phyloP scores from a whole-genome alignment of 2,329 filamentous ascomycete species.

The Penicillium carneum region DNA sequence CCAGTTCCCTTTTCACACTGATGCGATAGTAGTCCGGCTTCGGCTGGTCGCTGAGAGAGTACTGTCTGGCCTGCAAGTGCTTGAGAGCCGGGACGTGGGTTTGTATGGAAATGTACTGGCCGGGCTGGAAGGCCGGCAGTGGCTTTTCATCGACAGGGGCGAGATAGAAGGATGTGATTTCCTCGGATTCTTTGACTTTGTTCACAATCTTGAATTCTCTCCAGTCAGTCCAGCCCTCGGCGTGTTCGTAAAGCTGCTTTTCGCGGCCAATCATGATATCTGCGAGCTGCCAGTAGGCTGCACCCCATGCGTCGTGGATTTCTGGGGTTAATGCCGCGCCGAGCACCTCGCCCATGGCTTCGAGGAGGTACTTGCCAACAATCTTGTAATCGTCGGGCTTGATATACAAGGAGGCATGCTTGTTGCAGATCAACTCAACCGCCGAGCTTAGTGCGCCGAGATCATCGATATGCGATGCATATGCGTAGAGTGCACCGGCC shows the following conservation, averaged over 20 bases:
- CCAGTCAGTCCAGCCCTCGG: constrained; percentile 71
- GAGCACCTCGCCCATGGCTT: constrained; percentile 71
- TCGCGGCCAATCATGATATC: constrained; percentile 75
- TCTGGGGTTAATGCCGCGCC: constrained; percentile 71
- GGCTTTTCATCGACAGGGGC: constrained; percentile 66
- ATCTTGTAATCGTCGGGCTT: constrained; percentile 73
- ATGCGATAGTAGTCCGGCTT: constrained; percentile 70
- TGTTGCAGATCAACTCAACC: constrained; percentile 75
- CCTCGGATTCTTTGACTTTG: constrained; percentile 71
- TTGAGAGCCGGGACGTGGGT: constrained; percentile 65
- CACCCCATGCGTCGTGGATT: constrained; percentile 71
- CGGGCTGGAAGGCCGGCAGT: constrained; percentile 71
- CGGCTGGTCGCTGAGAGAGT: constrained; percentile 73
- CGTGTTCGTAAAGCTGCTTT: constrained; percentile 66
- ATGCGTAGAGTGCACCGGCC: constrained; percentile 72
- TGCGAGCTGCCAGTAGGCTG: constrained; percentile 76
- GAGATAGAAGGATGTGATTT: constrained; percentile 75
- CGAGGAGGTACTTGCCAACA: constrained; percentile 72
- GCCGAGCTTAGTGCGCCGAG: constrained; percentile 64
- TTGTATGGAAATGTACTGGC: constrained; percentile 74
- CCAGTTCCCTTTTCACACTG: constrained; percentile 72
- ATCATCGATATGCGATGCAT: constrained; percentile 75
- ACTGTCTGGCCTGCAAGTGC: constrained; percentile 73
- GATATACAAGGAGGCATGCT: constrained; percentile 75
- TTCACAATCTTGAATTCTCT: constrained; percentile 69